Evolutionary conservation across 495 filamentous ascomycete genomes (phyloP).

Genomic region (Penicillium cinerascens): DNA sequence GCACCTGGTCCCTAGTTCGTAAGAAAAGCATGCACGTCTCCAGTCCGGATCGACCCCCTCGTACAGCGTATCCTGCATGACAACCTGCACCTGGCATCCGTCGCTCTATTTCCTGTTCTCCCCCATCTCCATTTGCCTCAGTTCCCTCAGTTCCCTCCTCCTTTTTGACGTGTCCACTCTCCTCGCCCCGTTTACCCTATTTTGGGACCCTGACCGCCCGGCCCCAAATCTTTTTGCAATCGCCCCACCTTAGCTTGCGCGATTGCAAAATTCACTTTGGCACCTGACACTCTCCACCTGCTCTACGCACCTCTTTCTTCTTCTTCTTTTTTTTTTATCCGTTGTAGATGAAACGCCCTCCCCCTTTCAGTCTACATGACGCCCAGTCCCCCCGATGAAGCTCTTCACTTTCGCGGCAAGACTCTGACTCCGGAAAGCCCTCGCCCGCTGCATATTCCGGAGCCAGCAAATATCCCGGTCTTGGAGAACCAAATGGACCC

Average conservation of each 20-base stretch:
- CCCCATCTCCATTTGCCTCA: slow-evolving; percentile 9
- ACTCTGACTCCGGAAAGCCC: slow-evolving; percentile 70
- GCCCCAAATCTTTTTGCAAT: slow-evolving; percentile 21
- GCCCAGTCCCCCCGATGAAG: slow-evolving; percentile 59
- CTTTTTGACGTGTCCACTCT: neutral
- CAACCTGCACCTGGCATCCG: too few species aligned
- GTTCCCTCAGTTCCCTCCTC: too few species aligned
- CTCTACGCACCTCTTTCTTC: slow-evolving; percentile 1
- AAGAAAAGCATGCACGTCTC: too few species aligned
- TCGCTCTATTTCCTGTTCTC: slow-evolving; percentile 5
- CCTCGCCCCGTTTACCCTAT: slow-evolving; percentile 5
- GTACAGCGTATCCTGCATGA: too few species aligned
- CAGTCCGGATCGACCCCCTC: too few species aligned
- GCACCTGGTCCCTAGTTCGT: too few species aligned
- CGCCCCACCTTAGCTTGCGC: slow-evolving; percentile 35
- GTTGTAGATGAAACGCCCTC: slow-evolving; percentile 45
- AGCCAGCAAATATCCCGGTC: slow-evolving; percentile 67
- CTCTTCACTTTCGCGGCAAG: slow-evolving; percentile 63
- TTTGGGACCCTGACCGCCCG: slow-evolving; percentile 12
- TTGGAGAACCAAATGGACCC: slow-evolving; percentile 72
- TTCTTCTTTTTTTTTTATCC: slow-evolving; percentile 1
- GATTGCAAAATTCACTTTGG: slow-evolving; percentile 25
- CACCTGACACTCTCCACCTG: slow-evolving; percentile 1
- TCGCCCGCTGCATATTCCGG: slow-evolving; percentile 64
- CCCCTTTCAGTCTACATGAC: slow-evolving; percentile 53